These are phyloP conservation scores for Trametes polyzona DNA, from an alignment of 1,284 basidiomycete species.

Conservation along the genomic window DNA sequence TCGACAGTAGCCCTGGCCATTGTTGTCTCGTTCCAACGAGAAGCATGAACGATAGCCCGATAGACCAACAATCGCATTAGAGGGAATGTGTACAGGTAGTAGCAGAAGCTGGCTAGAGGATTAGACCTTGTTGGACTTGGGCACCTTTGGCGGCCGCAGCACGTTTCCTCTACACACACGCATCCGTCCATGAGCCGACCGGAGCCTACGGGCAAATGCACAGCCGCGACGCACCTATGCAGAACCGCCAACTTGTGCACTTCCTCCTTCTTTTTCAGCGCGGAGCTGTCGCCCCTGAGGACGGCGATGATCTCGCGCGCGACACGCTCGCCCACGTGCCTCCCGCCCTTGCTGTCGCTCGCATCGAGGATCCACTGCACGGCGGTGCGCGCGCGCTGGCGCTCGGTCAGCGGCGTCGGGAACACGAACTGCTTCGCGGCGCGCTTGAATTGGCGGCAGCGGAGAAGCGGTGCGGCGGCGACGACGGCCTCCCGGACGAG, in stretches of 20 bases:
- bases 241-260: slow-evolving; percentile 76
- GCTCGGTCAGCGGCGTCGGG: slow-evolving; percentile 76
- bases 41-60: neutral
- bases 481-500: slow-evolving; percentile 74
- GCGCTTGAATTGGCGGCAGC: slow-evolving; percentile 52
- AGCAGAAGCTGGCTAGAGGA: neutral
- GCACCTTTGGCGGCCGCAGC: slow-evolving; percentile 16
- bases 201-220: too few species aligned
- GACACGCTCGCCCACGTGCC: slow-evolving; percentile 64
- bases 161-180: slow-evolving; percentile 20
- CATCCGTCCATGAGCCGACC: too few species aligned
- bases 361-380: slow-evolving; percentile 71
- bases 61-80: neutral
- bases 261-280: slow-evolving; percentile 60
- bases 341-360: slow-evolving; percentile 54
- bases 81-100: neutral
- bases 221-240: slow-evolving; percentile 84
- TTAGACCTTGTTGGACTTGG: slow-evolving; percentile 18
- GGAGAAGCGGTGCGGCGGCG: slow-evolving; percentile 69
- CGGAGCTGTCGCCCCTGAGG: slow-evolving; percentile 54
- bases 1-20: too few species aligned
- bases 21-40: too few species aligned
- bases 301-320: slow-evolving; percentile 77
- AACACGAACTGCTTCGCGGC: slow-evolving; percentile 66
- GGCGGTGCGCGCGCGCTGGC: slow-evolving; percentile 71